phyloP scores from a whole-genome alignment of 2,329 filamentous ascomycete species.

The Chaetomiaceae sp. region DNA sequence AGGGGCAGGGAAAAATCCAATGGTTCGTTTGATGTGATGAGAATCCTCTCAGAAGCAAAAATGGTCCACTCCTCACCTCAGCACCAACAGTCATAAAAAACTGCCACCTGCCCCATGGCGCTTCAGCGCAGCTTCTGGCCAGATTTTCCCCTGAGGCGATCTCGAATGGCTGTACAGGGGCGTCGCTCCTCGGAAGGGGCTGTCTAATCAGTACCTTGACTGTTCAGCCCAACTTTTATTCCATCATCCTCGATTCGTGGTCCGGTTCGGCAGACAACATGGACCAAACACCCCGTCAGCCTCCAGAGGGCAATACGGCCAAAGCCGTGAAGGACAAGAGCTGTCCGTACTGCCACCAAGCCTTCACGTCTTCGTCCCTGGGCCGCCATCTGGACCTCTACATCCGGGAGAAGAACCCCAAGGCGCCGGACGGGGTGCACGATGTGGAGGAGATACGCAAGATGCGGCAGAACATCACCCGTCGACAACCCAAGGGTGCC shows the following conservation, averaged over 20 bases:
- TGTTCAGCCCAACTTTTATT: background rate
- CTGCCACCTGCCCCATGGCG: background rate
- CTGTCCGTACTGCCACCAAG: conserved; percentile 83
- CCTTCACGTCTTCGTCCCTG: conserved; percentile 89
- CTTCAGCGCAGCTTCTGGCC: background rate
- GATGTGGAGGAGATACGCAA: conserved; percentile 84
- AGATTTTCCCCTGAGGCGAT: background rate
- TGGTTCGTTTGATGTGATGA: conserved; percentile 6
- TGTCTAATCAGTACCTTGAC: conserved; percentile 3
- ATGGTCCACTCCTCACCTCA: conserved; percentile 8
- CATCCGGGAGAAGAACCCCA: conserved; percentile 90
- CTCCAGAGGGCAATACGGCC: conserved; percentile 38
- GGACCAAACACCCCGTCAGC: conserved; percentile 30
- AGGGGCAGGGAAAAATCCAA: conserved; percentile 15
- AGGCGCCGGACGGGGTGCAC: conserved; percentile 79
- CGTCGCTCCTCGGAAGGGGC: conserved; percentile 10
- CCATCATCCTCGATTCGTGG: background rate
- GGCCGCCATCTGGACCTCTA: conserved; percentile 92
- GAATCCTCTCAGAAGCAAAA: conserved; percentile 17
- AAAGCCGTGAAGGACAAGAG: conserved; percentile 74
- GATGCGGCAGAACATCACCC: conserved; percentile 78
- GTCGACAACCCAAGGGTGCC: conserved; percentile 71
- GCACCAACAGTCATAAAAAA: conserved; percentile 9
- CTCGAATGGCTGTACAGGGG: background rate
- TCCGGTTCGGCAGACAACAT: conserved; percentile 21